phyloP scores from a whole-genome alignment of 495 filamentous ascomycete species.

The Hypoxylon lienhwacheense region DNA sequence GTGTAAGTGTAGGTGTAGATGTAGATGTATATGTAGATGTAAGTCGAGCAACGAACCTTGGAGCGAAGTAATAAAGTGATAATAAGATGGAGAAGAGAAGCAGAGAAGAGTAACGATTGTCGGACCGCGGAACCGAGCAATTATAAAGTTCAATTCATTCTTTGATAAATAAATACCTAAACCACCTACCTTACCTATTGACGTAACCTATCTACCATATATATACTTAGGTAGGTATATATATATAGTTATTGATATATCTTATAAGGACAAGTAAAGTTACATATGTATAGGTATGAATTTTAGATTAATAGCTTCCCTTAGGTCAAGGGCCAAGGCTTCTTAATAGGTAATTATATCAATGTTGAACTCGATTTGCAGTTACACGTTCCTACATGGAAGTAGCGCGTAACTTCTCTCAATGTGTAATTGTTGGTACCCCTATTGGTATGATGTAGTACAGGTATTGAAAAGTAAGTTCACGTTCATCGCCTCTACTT shows the following conservation, averaged over 20 bases:
- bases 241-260: too few relatives aligned
- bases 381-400: conserved; percentile 10
- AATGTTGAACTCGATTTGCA: conserved; percentile 11
- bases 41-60: background rate
- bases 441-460: too few relatives aligned
- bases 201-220: background rate
- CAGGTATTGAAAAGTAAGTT: too few relatives aligned
- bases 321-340: conserved; percentile 20
- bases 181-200: background rate
- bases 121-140: conserved; percentile 8
- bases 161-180: too few relatives aligned
- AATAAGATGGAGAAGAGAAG: conserved; percentile 3
- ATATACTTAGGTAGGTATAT: too few relatives aligned
- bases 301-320: conserved; percentile 5
- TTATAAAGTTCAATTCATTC: conserved; percentile 4
- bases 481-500: too few relatives aligned
- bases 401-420: background rate
- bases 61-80: too few relatives aligned
- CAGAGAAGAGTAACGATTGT: background rate
- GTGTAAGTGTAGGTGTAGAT: too few relatives aligned
- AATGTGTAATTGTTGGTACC: background rate
- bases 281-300: too few relatives aligned
- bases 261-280: too few relatives aligned
- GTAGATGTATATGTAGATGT: too few relatives aligned
- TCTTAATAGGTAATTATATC: too few relatives aligned